Evolutionary conservation across 2,329 filamentous ascomycete genomes (phyloP).

Genomic region (Cercospora zeae-maydis): DNA sequence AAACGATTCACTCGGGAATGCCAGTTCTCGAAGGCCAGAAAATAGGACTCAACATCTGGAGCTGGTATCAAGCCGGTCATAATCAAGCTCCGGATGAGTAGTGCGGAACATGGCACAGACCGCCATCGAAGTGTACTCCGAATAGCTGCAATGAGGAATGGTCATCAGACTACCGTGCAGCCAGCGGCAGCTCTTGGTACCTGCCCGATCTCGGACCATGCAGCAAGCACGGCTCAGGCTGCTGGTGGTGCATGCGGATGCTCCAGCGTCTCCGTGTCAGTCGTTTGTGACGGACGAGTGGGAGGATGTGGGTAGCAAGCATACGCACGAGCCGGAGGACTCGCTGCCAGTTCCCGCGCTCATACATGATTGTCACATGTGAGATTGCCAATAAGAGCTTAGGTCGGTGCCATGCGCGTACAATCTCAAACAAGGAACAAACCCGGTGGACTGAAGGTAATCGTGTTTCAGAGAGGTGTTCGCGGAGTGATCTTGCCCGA

Average conservation of each 20-base stretch:
- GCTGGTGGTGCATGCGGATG: not conserved
- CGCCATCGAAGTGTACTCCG: not conserved
- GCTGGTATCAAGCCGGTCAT: slow-evolving; percentile 51
- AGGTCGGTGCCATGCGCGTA: not conserved
- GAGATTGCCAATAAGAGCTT: not conserved
- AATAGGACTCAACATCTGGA: slow-evolving; percentile 63
- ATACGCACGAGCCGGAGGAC: too few species aligned
- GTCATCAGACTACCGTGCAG: not conserved
- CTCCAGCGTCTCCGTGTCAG: too few species aligned
- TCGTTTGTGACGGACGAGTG: too few species aligned
- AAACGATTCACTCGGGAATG: slow-evolving; percentile 60
- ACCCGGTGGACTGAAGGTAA: not conserved
- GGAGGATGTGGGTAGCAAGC: too few species aligned
- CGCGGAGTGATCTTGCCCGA: not conserved
- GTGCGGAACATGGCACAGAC: not conserved
- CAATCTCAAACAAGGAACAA: not conserved
- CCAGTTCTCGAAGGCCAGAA: slow-evolving; percentile 56
- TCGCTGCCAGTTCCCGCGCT: too few species aligned
- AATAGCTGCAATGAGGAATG: not conserved
- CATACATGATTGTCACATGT: too few species aligned
- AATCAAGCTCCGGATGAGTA: slow-evolving; percentile 1
- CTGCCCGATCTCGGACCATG: not conserved
- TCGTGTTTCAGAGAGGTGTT: not conserved
- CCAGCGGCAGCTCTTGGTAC: too few species aligned
- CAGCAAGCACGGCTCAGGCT: not conserved